Conservation (phyloP, 2,329 filamentous ascomycete species). For the Colletotrichum orbiculare region DNA sequence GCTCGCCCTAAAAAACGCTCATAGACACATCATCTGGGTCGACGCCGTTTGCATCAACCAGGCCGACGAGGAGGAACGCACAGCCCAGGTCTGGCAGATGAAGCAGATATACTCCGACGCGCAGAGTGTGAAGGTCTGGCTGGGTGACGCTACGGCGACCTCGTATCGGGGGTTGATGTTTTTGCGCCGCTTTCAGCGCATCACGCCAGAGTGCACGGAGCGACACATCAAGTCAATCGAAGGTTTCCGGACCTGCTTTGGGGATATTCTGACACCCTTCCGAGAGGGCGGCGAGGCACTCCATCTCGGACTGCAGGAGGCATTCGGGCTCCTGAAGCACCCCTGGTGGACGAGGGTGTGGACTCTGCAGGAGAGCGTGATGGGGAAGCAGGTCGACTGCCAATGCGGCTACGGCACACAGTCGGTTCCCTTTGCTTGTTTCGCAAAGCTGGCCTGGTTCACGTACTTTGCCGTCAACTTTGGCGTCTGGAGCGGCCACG, state of each 20-base stretch:
- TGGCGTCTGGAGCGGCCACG: neutral
- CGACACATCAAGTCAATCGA: neutral
- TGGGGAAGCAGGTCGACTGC: neutral
- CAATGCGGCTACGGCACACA: neutral
- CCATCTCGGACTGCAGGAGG: neutral
- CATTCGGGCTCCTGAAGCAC: neutral
- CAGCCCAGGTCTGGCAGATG: constrained; percentile 40
- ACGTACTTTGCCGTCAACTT: neutral
- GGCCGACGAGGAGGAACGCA: constrained; percentile 37
- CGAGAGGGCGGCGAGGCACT: no score
- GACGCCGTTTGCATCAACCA: constrained; percentile 43
- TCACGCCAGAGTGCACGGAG: neutral
- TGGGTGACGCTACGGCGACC: constrained; percentile 28
- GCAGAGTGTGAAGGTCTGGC: constrained; percentile 40
- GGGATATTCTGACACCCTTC: neutral
- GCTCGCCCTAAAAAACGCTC: neutral
- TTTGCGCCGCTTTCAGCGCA: neutral
- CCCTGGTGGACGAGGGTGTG: constrained; percentile 31
- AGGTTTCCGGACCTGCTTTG: neutral
- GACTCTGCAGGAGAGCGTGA: constrained; percentile 37
- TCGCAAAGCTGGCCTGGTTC: neutral
- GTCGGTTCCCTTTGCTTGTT: neutral
- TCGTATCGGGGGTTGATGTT: neutral
- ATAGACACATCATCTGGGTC: constrained; percentile 39
- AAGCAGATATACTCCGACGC: constrained; percentile 40